These are phyloP conservation scores for Dictyostelium intermedium DNA, from an alignment of 78 protist species.

Conservation along the genomic window DNA sequence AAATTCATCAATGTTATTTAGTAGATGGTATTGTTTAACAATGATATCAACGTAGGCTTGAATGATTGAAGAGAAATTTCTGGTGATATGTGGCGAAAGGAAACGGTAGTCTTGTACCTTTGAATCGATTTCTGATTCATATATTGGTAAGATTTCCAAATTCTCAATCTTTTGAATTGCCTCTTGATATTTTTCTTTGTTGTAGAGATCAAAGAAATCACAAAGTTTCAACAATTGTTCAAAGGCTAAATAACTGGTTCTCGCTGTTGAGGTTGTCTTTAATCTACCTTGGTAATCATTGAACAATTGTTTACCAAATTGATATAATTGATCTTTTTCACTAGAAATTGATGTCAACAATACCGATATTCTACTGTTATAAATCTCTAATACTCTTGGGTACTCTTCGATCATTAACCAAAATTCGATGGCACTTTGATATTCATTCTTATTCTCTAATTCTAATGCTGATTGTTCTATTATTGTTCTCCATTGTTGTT, in stretches of 20 bases:
- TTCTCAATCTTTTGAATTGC: conserved; percentile 21
- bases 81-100: conserved; percentile 23
- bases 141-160: background rate
- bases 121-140: background rate
- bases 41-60: conserved; percentile 44
- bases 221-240: conserved; percentile 46
- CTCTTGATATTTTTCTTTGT: conserved; percentile 19
- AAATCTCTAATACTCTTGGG: conserved; percentile 48
- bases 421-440: conserved; percentile 18
- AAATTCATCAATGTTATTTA: background rate
- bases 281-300: conserved; percentile 1
- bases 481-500: conserved; percentile 50
- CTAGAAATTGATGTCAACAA: background rate
- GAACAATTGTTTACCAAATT: conserved; percentile 52
- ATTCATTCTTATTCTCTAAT: conserved; percentile 7
- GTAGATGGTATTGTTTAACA: conserved; percentile 2
- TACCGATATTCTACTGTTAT: conserved; percentile 28
- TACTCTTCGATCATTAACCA: conserved; percentile 59
- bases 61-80: conserved; percentile 41
- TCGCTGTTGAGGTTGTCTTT: conserved; percentile 9
- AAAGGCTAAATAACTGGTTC: conserved; percentile 27
- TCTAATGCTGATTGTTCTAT: conserved; percentile 42
- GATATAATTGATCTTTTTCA: conserved; percentile 28
- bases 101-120: conserved; percentile 31
- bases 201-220: conserved; percentile 26